Conservation (phyloP, 1,284 basidiomycete genomes). For the Laetiporus sulphureus region DNA sequence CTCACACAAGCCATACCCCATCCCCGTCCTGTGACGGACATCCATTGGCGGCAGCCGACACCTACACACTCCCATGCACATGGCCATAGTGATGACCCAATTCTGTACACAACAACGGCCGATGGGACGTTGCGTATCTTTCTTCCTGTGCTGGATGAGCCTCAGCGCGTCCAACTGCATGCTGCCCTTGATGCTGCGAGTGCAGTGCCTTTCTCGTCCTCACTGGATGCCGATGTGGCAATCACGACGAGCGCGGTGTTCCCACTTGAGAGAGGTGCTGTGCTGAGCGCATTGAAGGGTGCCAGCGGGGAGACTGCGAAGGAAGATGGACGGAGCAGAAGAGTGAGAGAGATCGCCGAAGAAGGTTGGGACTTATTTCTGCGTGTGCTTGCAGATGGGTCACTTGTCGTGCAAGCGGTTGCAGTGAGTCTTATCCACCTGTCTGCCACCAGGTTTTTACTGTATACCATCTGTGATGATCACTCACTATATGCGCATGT, state of each 20-base stretch:
- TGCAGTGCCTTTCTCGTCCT: conserved; percentile 36
- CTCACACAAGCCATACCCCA: conserved; percentile 61
- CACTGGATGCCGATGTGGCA: conserved; percentile 13
- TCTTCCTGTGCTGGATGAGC: conserved; percentile 81
- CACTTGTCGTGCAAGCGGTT: conserved; percentile 64
- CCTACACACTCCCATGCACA: conserved; percentile 43
- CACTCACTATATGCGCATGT: background rate
- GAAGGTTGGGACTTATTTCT: conserved; percentile 78
- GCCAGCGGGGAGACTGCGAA: conserved; percentile 22
- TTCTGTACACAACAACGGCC: conserved; percentile 71
- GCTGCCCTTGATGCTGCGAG: conserved; percentile 63
- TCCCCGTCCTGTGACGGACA: conserved; percentile 54
- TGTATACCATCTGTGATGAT: no score
- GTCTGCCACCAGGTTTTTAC: background rate
- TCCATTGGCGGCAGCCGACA: conserved; percentile 50
- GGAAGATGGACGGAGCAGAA: conserved; percentile 39
- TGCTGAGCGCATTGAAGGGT: conserved; percentile 33
- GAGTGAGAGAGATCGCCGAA: conserved; percentile 52
- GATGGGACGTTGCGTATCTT: conserved; percentile 80
- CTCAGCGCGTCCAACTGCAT: conserved; percentile 80
- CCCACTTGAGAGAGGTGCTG: conserved; percentile 54
- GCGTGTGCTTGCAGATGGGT: conserved; percentile 66
- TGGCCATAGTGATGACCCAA: conserved; percentile 64
- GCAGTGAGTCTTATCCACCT: conserved; percentile 42
- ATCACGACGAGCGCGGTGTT: conserved; percentile 44